Conservation (phyloP, 1,139 yeast species). For the Nadsonia starkeyi-henricii region DNA sequence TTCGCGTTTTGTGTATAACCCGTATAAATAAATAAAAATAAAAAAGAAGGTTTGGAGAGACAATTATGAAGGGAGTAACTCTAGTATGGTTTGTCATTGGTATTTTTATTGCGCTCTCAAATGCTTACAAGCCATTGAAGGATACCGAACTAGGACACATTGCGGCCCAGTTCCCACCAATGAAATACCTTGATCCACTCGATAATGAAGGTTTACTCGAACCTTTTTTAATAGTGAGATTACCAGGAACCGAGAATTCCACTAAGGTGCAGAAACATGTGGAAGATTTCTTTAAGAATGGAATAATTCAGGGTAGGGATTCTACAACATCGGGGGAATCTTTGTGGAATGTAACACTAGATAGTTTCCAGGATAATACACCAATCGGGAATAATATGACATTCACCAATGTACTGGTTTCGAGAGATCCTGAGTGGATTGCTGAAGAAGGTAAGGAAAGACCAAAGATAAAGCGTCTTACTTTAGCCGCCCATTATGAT, state of each 20-base stretch:
- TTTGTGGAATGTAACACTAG: slow-evolving; percentile 31
- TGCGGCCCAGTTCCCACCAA: slow-evolving; percentile 3
- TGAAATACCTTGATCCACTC: slow-evolving; percentile 11
- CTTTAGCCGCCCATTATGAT: slow-evolving; percentile 43
- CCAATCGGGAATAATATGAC: slow-evolving; percentile 23
- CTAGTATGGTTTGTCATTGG: too few relatives aligned
- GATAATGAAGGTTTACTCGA: slow-evolving; percentile 16
- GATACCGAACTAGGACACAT: slow-evolving; percentile 2
- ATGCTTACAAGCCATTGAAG: neutral
- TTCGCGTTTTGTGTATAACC: too few relatives aligned
- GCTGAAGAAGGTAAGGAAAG: neutral
- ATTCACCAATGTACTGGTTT: slow-evolving; percentile 35
- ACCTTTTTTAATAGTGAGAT: slow-evolving; percentile 25
- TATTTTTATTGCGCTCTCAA: too few relatives aligned
- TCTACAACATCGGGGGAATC: slow-evolving; percentile 9
- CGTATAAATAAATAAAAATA: too few relatives aligned
- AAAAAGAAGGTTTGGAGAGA: too few relatives aligned
- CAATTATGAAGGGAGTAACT: too few relatives aligned
- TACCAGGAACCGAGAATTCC: slow-evolving; percentile 35
- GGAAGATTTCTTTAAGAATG: slow-evolving; percentile 10
- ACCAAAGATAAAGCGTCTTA: slow-evolving; percentile 17
- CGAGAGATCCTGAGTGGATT: slow-evolving; percentile 13
- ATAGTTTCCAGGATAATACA: slow-evolving; percentile 27
- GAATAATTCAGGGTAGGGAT: too few relatives aligned
- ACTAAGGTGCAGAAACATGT: slow-evolving; percentile 28